These are phyloP conservation scores for Phytophthora fragariae DNA, from an alignment of 352 stramenopile genomes.

Conservation along the genomic window DNA sequence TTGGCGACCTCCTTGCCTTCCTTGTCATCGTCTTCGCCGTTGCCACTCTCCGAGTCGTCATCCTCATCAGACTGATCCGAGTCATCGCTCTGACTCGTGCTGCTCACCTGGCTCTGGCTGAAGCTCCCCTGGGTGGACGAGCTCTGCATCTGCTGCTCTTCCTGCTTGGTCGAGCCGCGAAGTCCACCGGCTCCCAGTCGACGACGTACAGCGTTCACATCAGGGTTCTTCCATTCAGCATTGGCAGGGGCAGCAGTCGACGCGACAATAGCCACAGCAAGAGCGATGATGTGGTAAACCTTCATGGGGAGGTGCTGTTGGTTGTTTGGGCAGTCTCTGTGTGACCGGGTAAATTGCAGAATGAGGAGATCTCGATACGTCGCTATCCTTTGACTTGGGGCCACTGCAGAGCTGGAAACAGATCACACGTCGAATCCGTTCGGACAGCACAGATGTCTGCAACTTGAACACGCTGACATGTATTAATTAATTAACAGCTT, in stretches of 20 bases:
- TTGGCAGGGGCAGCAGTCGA: slow-evolving; percentile 14
- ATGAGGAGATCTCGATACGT: neutral
- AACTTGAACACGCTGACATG: neutral
- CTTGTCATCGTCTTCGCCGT: neutral
- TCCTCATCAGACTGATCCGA: neutral
- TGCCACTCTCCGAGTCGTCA: neutral
- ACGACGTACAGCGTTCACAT: slow-evolving; percentile 1
- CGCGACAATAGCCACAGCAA: slow-evolving; percentile 27
- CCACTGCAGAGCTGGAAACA: neutral
- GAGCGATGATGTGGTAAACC: slow-evolving; percentile 34
- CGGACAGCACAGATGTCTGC: slow-evolving; percentile 1
- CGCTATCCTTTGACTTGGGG: neutral
- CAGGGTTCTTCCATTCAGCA: slow-evolving; percentile 10
- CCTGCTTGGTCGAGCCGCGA: slow-evolving; percentile 17
- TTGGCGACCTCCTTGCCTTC: slow-evolving; percentile 6
- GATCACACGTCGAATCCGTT: slow-evolving; percentile 12
- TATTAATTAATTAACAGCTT: neutral
- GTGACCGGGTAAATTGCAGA: neutral
- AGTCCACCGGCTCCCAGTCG: slow-evolving; percentile 29
- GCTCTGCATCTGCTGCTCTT: slow-evolving; percentile 17
- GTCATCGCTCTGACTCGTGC: neutral
- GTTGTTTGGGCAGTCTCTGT: neutral
- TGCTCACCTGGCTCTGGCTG: slow-evolving; percentile 12
- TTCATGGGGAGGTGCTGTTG: slow-evolving; percentile 28
- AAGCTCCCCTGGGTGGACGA: neutral